Conservation (phyloP, 345 rosid species). For the Citrus trifoliata region DNA sequence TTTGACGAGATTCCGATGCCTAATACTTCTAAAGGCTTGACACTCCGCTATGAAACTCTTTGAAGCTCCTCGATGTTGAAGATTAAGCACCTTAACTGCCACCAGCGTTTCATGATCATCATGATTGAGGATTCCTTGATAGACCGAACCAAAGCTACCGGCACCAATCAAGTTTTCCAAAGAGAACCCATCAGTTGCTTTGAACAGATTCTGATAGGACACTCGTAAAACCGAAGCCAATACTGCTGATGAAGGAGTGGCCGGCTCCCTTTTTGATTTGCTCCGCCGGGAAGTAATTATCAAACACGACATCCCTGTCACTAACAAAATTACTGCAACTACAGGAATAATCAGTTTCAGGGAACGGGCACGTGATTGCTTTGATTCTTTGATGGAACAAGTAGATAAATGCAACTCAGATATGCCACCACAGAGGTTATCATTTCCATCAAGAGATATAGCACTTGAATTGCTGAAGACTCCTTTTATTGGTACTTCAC, state of each 20-base stretch:
- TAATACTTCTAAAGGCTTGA: constrained; percentile 15
- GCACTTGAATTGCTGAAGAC: constrained; percentile 31
- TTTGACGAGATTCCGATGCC: constrained; percentile 32
- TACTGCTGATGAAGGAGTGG: not conserved
- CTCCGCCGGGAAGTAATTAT: not conserved
- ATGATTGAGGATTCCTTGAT: constrained; percentile 16
- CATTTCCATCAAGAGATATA: constrained; percentile 26
- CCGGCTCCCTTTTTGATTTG: not conserved
- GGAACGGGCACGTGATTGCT: not conserved
- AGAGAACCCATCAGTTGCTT: constrained; percentile 24
- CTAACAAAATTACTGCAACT: not conserved
- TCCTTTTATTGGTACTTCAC: constrained; percentile 31
- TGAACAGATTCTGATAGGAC: constrained; percentile 19
- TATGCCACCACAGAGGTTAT: constrained; percentile 37
- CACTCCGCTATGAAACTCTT: constrained; percentile 30
- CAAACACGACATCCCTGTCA: not conserved
- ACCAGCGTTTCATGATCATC: not conserved
- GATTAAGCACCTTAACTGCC: constrained; percentile 3
- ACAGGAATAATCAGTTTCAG: not conserved
- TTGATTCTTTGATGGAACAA: constrained; percentile 6
- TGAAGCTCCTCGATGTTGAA: constrained; percentile 13
- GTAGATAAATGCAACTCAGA: not conserved
- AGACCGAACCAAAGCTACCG: constrained; percentile 28
- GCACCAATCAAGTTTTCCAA: constrained; percentile 17
- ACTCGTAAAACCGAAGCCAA: not conserved